phyloP scores from a whole-genome alignment of 495 filamentous ascomycete genomes.

The Monascus purpureus region DNA sequence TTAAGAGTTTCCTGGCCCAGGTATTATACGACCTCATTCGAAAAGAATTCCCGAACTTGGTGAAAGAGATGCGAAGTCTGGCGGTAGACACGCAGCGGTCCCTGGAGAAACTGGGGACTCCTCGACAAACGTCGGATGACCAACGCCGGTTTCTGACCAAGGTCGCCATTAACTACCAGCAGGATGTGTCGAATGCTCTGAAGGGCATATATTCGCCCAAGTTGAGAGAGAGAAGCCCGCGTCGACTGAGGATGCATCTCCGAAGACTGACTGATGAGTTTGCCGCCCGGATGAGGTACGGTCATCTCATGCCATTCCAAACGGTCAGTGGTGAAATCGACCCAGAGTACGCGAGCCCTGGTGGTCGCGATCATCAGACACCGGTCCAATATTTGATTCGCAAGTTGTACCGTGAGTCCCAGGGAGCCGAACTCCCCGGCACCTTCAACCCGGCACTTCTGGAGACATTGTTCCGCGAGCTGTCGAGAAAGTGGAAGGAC shows the following conservation, averaged over 20 bases:
- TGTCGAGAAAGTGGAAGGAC: slow-evolving; percentile 18
- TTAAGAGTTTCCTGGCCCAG: slow-evolving; percentile 7
- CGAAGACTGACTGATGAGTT: slow-evolving; percentile 17
- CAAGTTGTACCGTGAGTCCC: slow-evolving; percentile 13
- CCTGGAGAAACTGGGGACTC: slow-evolving; percentile 14
- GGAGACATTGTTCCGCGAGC: slow-evolving; percentile 18
- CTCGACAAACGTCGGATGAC: slow-evolving; percentile 15
- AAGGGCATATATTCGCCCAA: slow-evolving; percentile 13
- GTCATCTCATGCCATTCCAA: slow-evolving; percentile 13
- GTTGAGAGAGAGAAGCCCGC: slow-evolving; percentile 2
- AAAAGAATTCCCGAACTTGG: slow-evolving; percentile 16
- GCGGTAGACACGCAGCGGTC: slow-evolving; percentile 6
- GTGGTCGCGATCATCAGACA: slow-evolving; percentile 2
- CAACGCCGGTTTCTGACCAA: slow-evolving; percentile 18
- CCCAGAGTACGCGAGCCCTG: slow-evolving; percentile 1
- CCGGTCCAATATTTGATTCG: slow-evolving; percentile 17
- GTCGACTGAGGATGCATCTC: slow-evolving; percentile 21
- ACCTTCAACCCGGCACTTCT: slow-evolving; percentile 22
- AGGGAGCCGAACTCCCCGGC: slow-evolving; percentile 23
- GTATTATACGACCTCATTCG: slow-evolving; percentile 15
- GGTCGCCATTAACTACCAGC: slow-evolving; percentile 18
- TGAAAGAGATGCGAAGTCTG: slow-evolving; percentile 13
- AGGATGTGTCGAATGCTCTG: slow-evolving; percentile 10
- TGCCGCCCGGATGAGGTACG: slow-evolving; percentile 13
- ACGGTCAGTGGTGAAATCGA: slow-evolving; percentile 10